Evolutionary conservation across 148 eudicot genomes (phyloP).

Genomic region (Vaccinium corymbosum): DNA sequence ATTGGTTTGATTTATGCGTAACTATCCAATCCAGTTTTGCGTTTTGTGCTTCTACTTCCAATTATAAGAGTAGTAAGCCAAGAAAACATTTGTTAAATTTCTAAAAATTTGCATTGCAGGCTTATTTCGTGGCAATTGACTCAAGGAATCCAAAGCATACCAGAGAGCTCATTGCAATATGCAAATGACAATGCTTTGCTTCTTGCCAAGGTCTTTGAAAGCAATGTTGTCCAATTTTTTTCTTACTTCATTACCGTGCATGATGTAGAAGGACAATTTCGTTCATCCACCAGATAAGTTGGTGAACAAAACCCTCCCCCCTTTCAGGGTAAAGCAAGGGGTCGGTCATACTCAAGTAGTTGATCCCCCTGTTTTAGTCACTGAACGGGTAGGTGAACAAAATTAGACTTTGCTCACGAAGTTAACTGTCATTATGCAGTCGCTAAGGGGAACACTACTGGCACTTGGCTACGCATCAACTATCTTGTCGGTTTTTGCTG

Average conservation of each 20-base stretch:
- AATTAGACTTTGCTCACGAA: neutral
- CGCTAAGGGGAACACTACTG: constrained; percentile 68
- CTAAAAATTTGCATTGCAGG: constrained; percentile 33
- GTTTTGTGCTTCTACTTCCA: constrained; percentile 1
- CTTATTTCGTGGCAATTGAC: constrained; percentile 77
- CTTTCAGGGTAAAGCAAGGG: neutral
- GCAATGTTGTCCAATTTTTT: neutral
- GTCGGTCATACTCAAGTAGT: neutral
- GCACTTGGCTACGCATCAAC: constrained; percentile 58
- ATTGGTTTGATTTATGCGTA: constrained; percentile 76
- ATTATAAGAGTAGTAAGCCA: neutral
- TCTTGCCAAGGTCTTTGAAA: constrained; percentile 65
- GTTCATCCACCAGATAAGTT: neutral
- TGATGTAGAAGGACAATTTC: neutral
- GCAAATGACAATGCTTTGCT: constrained; percentile 84
- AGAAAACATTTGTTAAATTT: neutral
- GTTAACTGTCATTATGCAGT: constrained; percentile 42
- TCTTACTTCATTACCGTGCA: too few species aligned
- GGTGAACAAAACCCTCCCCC: neutral
- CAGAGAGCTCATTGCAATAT: constrained; percentile 77
- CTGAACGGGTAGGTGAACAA: neutral
- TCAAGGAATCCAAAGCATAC: constrained; percentile 84
- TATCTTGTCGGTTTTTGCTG: constrained; percentile 55
- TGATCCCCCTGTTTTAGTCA: neutral
- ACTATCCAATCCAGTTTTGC: constrained; percentile 7